Percentiles rank a stretch among this genome's conserved stretches.
Conservation (phyloP, 1,284 basidiomycete genomes). For the Boletus semigastroideus region DNA sequence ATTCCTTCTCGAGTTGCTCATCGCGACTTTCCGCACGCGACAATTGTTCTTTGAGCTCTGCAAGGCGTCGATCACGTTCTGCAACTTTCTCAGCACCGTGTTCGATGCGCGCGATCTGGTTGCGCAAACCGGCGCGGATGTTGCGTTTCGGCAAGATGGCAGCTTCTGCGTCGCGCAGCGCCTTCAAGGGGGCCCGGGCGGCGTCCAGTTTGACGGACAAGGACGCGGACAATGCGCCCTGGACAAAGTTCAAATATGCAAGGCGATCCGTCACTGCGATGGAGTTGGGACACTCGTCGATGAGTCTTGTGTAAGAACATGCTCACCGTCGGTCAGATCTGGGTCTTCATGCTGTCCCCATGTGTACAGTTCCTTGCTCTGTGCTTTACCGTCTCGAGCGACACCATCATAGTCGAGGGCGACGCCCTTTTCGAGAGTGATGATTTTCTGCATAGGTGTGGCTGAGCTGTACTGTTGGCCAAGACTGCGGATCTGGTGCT, state of each 20-base stretch:
- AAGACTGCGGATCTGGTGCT: constrained; percentile 67
- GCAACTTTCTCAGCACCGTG: constrained; percentile 58
- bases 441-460: constrained; percentile 67
- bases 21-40: constrained; percentile 64
- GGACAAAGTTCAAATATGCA: constrained; percentile 74
- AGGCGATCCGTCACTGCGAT: constrained; percentile 69
- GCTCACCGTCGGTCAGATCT: constrained; percentile 73
- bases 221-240: constrained; percentile 60
- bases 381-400: constrained; percentile 61
- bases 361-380: constrained; percentile 78
- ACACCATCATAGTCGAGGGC: constrained; percentile 68
- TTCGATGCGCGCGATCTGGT: constrained; percentile 63
- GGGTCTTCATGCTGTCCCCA: constrained; percentile 72
- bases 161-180: constrained; percentile 66
- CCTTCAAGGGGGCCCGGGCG: constrained; percentile 65
- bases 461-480: constrained; percentile 73
- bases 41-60: constrained; percentile 65
- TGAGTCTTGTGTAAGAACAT: constrained; percentile 7
- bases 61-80: constrained; percentile 51
- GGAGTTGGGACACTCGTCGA: not conserved
- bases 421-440: constrained; percentile 73
- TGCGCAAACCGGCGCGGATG: constrained; percentile 52
- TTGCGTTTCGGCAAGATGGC: constrained; percentile 59
- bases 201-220: constrained; percentile 60
- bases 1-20: constrained; percentile 60